Base-by-base conservation (phyloP, 495 filamentous ascomycete genomes). In the Beverwykella pulmonaria region DNA sequence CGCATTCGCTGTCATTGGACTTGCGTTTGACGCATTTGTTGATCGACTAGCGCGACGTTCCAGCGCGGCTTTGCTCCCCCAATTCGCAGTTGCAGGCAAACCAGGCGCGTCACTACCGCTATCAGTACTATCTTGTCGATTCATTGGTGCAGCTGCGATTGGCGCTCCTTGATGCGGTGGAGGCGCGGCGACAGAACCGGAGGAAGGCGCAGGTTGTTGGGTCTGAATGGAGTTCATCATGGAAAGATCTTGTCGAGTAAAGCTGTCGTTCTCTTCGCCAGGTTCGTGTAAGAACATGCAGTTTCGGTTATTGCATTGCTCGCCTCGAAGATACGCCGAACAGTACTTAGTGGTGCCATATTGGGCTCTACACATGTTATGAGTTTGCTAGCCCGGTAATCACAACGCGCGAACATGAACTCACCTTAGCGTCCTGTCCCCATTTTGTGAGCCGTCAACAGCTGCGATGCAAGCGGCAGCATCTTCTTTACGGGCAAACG, bases 311-410 rank as follows among this genome's bases (percentile, higher is more conserved):
- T 88, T 90, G 77, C 94, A 99, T 61, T 86, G 87, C 74, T 99
- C 94, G 58, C 92, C 90, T 22, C 95, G 87, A 25, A 99, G 83
- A 81, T 93, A 99, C 9, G 94, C 94, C 0, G 94, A 98, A 77
- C 94, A 99, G 75, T 99, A 99, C 76, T 99, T 99, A 1, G 95
- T 99, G 8, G 95, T 99, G 22, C 95, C 95, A 58, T 95, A 90
- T 76, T 98, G 95, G 5, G 95, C 95, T 73, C 93, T 88, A 44
- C 15, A 25, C 55, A 50, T 62, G 5, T 14, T 30, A 66, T 82
- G 63, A 82, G 72, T 41, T 61, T 29, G 36, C 15, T 14, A n/a
- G 39, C 17, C 8, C 39, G 17, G 39, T n/a, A n/a, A n/a, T 9
- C 3, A 44, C 17, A 14, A n/a, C 39, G 17, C n/a, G 19, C 7